Conservation (phyloP, 2,329 filamentous ascomycete genomes). For the Cylindrodendrum hubeiense region DNA sequence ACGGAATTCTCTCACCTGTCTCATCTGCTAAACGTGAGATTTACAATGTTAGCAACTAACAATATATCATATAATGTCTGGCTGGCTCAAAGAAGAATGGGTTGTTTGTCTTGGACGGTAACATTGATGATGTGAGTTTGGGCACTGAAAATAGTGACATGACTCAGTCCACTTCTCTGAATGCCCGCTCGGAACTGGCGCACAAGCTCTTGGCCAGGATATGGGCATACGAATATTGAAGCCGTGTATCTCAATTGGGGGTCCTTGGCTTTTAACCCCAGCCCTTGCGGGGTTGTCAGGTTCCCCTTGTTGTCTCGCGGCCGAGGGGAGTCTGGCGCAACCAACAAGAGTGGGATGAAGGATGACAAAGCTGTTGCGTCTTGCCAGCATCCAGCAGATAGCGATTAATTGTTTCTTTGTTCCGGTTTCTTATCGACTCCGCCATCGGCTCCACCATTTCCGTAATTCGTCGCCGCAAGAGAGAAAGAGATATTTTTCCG, state of each 20-base stretch:
- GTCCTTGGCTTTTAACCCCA: not conserved
- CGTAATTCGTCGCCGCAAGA: constrained; percentile 6
- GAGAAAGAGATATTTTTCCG: constrained; percentile 6
- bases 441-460: constrained; percentile 35
- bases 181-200: not conserved
- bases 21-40: not conserved
- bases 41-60: no score
- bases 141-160: no score
- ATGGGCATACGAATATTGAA: not conserved
- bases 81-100: no score
- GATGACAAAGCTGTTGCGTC: constrained; percentile 35
- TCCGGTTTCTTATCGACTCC: constrained; percentile 10
- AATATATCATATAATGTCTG: no score
- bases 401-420: constrained; percentile 15
- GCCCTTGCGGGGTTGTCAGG: not conserved
- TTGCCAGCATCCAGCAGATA: constrained; percentile 3
- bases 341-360: constrained; percentile 22
- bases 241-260: not conserved
- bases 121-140: not conserved
- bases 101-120: no score
- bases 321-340: constrained; percentile 28
- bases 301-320: not conserved
- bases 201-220: not conserved
- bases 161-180: not conserved
- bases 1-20: no score